Evolutionary conservation across 2,329 filamentous ascomycete species (phyloP).

Genomic region (Ophiostoma perfectum): DNA sequence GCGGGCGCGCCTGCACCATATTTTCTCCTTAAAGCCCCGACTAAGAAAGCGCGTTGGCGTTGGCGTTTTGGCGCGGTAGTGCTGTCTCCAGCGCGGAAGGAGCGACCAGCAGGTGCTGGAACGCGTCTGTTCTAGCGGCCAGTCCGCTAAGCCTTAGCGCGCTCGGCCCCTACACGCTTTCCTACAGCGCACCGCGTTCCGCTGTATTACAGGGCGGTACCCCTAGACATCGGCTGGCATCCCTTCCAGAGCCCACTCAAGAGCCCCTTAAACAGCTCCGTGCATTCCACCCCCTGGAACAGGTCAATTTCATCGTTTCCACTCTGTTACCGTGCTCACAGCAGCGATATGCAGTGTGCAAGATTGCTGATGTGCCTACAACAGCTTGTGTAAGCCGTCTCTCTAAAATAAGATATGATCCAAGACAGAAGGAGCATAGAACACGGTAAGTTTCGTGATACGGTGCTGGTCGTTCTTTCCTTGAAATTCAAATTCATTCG

Average conservation of each 20-base stretch:
- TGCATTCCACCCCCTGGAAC: conserved; percentile 10
- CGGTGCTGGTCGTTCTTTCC: conserved; percentile 3
- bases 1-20: conserved; percentile 20
- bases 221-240: conserved; percentile 4
- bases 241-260: conserved; percentile 9
- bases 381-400: neutral
- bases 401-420: neutral
- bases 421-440: neutral
- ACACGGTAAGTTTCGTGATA: neutral
- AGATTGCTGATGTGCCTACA: neutral
- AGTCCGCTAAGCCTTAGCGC: neutral
- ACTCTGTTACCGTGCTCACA: conserved; percentile 2
- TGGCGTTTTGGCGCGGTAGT: conserved; percentile 27
- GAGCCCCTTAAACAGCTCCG: neutral
- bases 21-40: conserved; percentile 4
- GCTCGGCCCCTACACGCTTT: neutral
- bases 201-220: conserved; percentile 11
- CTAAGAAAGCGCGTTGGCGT: conserved; percentile 23
- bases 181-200: conserved; percentile 17
- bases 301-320: conserved; percentile 5
- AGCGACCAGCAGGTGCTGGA: conserved; percentile 5
- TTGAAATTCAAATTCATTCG: neutral
- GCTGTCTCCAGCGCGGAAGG: conserved; percentile 14
- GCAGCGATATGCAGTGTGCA: neutral
- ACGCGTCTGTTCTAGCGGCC: conserved; percentile 22